phyloP scores from a whole-genome alignment of 139 green algal genomes.

The Picochlorum sp. region DNA sequence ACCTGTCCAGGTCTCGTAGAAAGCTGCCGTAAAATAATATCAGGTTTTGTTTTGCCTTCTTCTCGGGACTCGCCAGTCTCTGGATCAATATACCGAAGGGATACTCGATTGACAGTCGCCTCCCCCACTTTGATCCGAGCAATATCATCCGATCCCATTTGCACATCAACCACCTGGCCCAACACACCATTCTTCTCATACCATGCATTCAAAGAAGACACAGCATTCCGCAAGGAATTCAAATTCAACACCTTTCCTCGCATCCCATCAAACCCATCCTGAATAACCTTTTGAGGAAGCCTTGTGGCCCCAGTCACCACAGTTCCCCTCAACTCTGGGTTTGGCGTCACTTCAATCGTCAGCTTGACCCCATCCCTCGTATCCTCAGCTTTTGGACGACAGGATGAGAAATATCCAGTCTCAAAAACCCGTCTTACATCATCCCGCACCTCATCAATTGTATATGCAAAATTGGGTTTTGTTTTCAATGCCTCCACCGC shows the following conservation, averaged over 20 bases:
- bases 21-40: slow-evolving; percentile 75
- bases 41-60: slow-evolving; percentile 61
- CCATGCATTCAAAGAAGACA: slow-evolving; percentile 75
- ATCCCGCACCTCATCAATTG: slow-evolving; percentile 49
- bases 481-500: slow-evolving; percentile 55
- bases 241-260: slow-evolving; percentile 76
- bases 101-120: slow-evolving; percentile 59
- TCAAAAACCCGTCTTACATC: slow-evolving; percentile 80
- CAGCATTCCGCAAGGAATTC: slow-evolving; percentile 42
- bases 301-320: slow-evolving; percentile 59
- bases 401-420: slow-evolving; percentile 78
- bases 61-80: slow-evolving; percentile 54
- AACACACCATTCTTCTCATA: slow-evolving; percentile 79
- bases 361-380: slow-evolving; percentile 90
- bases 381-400: slow-evolving; percentile 68
- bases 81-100: slow-evolving; percentile 67
- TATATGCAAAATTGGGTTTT: slow-evolving; percentile 91
- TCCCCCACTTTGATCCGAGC: slow-evolving; percentile 51
- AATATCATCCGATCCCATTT: slow-evolving; percentile 29
- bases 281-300: slow-evolving; percentile 68
- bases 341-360: slow-evolving; percentile 67
- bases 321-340: slow-evolving; percentile 69
- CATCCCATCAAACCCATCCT: slow-evolving; percentile 71
- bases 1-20: slow-evolving; percentile 60
- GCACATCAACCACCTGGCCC: slow-evolving; percentile 70